phyloP scores from a whole-genome alignment of 257 asterid genomes.

The Solanum verrucosum region DNA sequence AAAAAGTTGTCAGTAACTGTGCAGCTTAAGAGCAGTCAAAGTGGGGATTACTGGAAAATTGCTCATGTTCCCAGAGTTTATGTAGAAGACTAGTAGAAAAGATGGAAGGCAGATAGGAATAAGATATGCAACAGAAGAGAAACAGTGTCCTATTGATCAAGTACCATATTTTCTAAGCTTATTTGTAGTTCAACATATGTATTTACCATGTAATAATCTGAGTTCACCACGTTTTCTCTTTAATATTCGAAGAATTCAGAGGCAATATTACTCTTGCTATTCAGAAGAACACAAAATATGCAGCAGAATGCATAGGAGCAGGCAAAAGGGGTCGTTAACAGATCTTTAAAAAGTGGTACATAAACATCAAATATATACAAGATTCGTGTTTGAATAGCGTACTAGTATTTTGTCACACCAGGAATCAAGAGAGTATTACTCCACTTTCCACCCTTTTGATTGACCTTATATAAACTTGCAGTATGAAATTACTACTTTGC shows the following conservation, averaged over 20 bases:
- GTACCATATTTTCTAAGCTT: neutral
- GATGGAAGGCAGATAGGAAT: neutral
- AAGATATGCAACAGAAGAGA: neutral
- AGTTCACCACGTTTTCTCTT: neutral
- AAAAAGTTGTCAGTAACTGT: neutral
- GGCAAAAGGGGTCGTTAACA: neutral
- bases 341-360: neutral
- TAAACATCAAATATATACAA: neutral
- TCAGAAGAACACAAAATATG: neutral
- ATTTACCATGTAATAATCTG: neutral
- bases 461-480: neutral
- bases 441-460: neutral
- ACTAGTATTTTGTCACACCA: neutral
- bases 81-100: neutral
- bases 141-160: neutral
- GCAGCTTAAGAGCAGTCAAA: neutral
- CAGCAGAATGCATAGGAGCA: neutral
- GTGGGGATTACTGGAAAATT: constrained; percentile 1
- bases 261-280: neutral
- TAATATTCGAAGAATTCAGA: neutral
- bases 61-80: neutral
- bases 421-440: neutral
- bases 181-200: neutral
- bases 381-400: neutral
- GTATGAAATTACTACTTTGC: neutral